Percentiles rank a stretch among this genome's conserved stretches.
These are phyloP conservation scores for Dactylonectria estremocensis DNA, from an alignment of 2,329 filamentous ascomycete species.

Conservation along the genomic window DNA sequence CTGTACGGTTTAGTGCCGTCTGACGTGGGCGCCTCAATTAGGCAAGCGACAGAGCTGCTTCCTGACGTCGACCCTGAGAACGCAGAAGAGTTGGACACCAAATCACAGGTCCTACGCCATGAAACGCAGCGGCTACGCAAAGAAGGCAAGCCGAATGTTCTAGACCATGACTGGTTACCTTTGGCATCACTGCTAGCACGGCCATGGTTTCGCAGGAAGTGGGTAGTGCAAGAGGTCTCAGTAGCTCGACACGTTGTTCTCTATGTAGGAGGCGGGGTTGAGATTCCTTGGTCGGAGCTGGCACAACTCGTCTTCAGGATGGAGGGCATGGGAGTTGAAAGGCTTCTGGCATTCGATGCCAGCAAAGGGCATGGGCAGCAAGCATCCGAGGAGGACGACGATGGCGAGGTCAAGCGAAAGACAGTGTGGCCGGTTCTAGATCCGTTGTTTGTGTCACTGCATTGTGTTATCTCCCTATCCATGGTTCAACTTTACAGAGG, in stretches of 20 bases:
- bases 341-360: neutral
- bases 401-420: neutral
- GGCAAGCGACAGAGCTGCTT: neutral
- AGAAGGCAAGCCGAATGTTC: neutral
- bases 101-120: neutral
- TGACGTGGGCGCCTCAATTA: neutral
- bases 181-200: neutral
- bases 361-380: neutral
- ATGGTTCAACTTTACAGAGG: neutral
- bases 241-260: neutral
- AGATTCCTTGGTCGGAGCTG: neutral
- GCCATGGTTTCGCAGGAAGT: conserved; percentile 5
- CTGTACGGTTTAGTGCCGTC: neutral
- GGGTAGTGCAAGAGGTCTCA: neutral
- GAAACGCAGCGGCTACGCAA: neutral
- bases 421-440: neutral
- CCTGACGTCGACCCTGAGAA: neutral
- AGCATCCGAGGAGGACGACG: neutral
- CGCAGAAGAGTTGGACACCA: neutral
- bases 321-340: neutral
- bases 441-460: neutral
- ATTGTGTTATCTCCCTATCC: neutral
- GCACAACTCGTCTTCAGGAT: neutral
- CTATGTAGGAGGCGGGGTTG: neutral
- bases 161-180: neutral